Conservation (phyloP, 1,139 yeast genomes). For the Candida gigantensis region DNA sequence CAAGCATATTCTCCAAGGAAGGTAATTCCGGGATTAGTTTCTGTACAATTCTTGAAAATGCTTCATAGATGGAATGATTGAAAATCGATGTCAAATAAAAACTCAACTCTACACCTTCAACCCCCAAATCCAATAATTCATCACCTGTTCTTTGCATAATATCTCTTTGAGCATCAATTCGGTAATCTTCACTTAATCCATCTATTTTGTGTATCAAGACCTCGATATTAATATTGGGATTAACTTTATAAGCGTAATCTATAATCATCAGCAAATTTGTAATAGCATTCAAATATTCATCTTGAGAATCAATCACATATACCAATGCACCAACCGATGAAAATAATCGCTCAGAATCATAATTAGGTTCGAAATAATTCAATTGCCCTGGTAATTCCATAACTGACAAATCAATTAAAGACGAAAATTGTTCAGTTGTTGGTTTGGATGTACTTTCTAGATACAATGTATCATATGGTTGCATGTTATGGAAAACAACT, state of each 20-base stretch:
- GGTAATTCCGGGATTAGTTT: slow-evolving; percentile 88
- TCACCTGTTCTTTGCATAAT: slow-evolving; percentile 96
- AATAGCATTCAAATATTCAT: slow-evolving; percentile 88
- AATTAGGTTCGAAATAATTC: slow-evolving; percentile 81
- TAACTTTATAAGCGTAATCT: slow-evolving; percentile 82
- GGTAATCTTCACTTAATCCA: slow-evolving; percentile 89
- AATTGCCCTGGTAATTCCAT: slow-evolving; percentile 96
- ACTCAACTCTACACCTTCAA: slow-evolving; percentile 88
- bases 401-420: slow-evolving; percentile 84
- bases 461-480: slow-evolving; percentile 88
- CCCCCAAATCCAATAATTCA: slow-evolving; percentile 83
- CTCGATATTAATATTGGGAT: slow-evolving; percentile 85
- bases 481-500: slow-evolving; percentile 96
- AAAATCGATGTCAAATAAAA: slow-evolving; percentile 91
- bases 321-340: slow-evolving; percentile 89
- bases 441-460: slow-evolving; percentile 90
- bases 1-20: slow-evolving; percentile 83
- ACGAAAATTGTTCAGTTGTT: slow-evolving; percentile 72
- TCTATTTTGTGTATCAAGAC: slow-evolving; percentile 94
- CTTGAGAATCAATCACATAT: slow-evolving; percentile 93
- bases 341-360: slow-evolving; percentile 77
- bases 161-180: slow-evolving; percentile 93
- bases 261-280: slow-evolving; percentile 87
- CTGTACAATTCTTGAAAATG: slow-evolving; percentile 90
- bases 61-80: slow-evolving; percentile 95